Percentiles rank a stretch among this genome's conserved stretches.
phyloP scores from a whole-genome alignment of 495 filamentous ascomycete genomes.

The Friedmanniomyces simplex region DNA sequence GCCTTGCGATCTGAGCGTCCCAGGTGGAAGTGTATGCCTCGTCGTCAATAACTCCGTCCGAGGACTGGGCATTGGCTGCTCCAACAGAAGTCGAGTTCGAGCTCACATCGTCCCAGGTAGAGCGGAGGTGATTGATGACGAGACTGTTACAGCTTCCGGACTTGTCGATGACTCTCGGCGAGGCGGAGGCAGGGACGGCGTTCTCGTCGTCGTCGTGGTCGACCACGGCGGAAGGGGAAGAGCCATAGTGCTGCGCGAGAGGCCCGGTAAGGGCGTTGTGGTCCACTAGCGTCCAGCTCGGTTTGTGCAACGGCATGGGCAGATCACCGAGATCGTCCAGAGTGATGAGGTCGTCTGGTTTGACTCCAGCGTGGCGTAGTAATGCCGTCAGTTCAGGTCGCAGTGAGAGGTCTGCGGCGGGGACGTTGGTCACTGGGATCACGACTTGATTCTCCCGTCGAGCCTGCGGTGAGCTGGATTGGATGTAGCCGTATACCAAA shows the following conservation, averaged over 20 bases:
- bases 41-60: slow-evolving; percentile 13
- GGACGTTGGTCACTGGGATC: slow-evolving; percentile 65
- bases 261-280: slow-evolving; percentile 68
- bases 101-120: slow-evolving; percentile 44
- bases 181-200: slow-evolving; percentile 39
- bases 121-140: slow-evolving; percentile 51
- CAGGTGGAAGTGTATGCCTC: slow-evolving; percentile 30
- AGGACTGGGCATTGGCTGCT: slow-evolving; percentile 27
- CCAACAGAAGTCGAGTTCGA: slow-evolving; percentile 23
- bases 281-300: slow-evolving; percentile 66
- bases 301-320: slow-evolving; percentile 28
- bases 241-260: slow-evolving; percentile 34
- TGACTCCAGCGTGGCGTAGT: slow-evolving; percentile 33
- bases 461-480: slow-evolving; percentile 40
- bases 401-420: slow-evolving; percentile 54
- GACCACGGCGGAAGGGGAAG: slow-evolving; percentile 59
- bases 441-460: slow-evolving; percentile 44
- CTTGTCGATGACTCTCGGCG: slow-evolving; percentile 56
- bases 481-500: slow-evolving; percentile 76
- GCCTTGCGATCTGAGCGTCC: slow-evolving; percentile 55
- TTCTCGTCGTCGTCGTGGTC: slow-evolving; percentile 87
- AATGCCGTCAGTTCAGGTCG: slow-evolving; percentile 63
- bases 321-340: slow-evolving; percentile 28
- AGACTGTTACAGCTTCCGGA: slow-evolving; percentile 71
- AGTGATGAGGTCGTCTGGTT: slow-evolving; percentile 34